Evolutionary conservation across 345 rosid species (phyloP).

Genomic region (Microthlaspi erraticum): DNA sequence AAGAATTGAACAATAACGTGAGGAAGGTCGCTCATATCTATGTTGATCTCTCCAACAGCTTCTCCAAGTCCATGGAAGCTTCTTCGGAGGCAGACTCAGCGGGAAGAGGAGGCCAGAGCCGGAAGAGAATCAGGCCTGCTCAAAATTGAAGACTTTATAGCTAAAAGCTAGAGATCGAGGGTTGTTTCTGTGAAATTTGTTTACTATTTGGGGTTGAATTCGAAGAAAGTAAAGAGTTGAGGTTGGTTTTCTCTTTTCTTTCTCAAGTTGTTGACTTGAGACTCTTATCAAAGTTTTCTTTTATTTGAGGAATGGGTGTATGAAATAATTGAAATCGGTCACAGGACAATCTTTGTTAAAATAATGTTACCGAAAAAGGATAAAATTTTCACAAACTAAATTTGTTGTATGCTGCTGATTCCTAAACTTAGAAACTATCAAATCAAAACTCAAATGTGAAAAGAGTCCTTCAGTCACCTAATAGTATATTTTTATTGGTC

Average conservation of each 20-base stretch:
- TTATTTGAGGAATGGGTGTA: no score
- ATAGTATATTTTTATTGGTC: no score
- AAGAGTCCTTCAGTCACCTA: no score
- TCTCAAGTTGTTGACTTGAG: no score
- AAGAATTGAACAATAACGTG: conserved; percentile 82
- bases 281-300: no score
- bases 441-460: no score
- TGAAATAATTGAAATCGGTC: no score
- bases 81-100: conserved; percentile 75
- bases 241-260: background rate
- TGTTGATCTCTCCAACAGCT: conserved; percentile 67
- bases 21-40: conserved; percentile 76
- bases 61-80: conserved; percentile 62
- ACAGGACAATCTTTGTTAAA: no score
- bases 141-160: conserved; percentile 25
- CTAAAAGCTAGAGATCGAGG: background rate
- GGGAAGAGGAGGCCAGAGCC: conserved; percentile 51
- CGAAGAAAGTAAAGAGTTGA: background rate
- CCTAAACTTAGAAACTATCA: no score
- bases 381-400: no score
- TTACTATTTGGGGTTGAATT: background rate
- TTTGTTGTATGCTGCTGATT: no score
- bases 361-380: no score
- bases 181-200: background rate
- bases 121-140: conserved; percentile 62